Base-by-base conservation (phyloP, 1,284 basidiomycete genomes). In the Leccinum pallidistipes region DNA sequence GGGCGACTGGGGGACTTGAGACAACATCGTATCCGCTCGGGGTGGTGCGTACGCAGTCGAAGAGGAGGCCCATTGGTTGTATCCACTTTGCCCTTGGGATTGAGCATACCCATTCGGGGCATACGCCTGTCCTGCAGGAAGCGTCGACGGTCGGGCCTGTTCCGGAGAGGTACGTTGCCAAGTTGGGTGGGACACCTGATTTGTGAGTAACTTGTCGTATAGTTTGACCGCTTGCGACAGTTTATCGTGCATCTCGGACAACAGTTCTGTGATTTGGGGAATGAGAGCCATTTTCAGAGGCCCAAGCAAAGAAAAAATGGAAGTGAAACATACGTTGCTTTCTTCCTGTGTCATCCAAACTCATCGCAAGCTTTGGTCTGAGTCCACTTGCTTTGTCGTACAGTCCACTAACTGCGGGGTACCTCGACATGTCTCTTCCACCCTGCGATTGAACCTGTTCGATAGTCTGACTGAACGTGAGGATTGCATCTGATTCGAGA, bases 211-310 rank as follows among this genome's bases (percentile, higher is more conserved):
- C 58, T 88, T 84, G 69, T 97, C 95, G 74, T 97, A 98, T 2
- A 97, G 78, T 66, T 90, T 90, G 51, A 98, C 94, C 0, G 94
- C 94, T 74, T 97, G 34, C 0, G 93, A 92, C 3, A 98, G 80
- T 74, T 97, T 96, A 62, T 91, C 90, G 70, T 98, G 92, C 95
- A 98, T 97, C 56, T 96, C 94, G 8, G 86, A 81, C 18, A 98
- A 79, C 71, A 94, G 81, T 72, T 94, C 94, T 96, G 45, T 3
- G 53, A 11, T 64, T 32, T n/a, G n/a, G 60, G 24, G 34, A 40
- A 57, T 11, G n/a, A 56, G 31, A 34, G 5, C 4, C 10, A 47
- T 10, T 11, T 52, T 1, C 31, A 1, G n/a, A 34, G 9, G 16
- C 50, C 49, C 21, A 8, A 43, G n/a, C 2, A 36, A 2, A 11